Percentiles rank a stretch among this genome's conserved stretches.
Evolutionary conservation across 768 basidiomycete genomes (phyloP).

Genomic region (Kwoniella mangroviensis): DNA sequence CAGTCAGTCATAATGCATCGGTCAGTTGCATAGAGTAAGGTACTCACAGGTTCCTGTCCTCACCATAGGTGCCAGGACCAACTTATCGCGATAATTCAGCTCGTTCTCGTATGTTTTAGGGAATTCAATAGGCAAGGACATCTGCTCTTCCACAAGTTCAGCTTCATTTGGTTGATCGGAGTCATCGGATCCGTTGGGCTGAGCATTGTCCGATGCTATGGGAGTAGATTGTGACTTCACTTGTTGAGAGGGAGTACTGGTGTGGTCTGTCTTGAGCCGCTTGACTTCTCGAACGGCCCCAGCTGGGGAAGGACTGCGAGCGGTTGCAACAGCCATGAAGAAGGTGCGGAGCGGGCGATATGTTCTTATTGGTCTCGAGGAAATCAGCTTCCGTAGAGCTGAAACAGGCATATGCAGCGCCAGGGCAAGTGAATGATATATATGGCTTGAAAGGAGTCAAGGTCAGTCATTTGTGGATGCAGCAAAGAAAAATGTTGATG

Average conservation of each 20-base stretch:
- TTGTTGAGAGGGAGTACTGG: background rate
- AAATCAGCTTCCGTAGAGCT: too few relatives aligned
- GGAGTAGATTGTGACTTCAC: too few relatives aligned
- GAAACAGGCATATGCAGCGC: background rate
- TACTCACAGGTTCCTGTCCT: constrained; percentile 72
- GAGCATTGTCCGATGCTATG: too few relatives aligned
- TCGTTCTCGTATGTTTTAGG: constrained; percentile 43
- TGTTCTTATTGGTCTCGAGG: background rate
- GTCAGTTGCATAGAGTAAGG: background rate
- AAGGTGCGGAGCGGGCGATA: background rate
- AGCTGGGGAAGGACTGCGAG: constrained; percentile 14
- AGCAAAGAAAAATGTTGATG: too few relatives aligned
- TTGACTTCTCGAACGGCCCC: constrained; percentile 4
- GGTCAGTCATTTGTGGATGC: too few relatives aligned
- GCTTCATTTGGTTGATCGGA: constrained; percentile 12
- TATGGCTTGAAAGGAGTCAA: too few relatives aligned
- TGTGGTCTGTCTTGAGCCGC: constrained; percentile 5
- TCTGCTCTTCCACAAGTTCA: constrained; percentile 40
- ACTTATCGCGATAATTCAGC: constrained; percentile 77
- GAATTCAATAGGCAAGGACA: constrained; percentile 44
- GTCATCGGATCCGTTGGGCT: background rate
- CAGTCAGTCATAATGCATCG: too few relatives aligned
- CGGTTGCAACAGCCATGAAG: constrained; percentile 22
- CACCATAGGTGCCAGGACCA: constrained; percentile 99
- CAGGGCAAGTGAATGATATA: too few relatives aligned